phyloP scores from a whole-genome alignment of 2,329 filamentous ascomycete genomes.

The Ascosphaera acerosa region DNA sequence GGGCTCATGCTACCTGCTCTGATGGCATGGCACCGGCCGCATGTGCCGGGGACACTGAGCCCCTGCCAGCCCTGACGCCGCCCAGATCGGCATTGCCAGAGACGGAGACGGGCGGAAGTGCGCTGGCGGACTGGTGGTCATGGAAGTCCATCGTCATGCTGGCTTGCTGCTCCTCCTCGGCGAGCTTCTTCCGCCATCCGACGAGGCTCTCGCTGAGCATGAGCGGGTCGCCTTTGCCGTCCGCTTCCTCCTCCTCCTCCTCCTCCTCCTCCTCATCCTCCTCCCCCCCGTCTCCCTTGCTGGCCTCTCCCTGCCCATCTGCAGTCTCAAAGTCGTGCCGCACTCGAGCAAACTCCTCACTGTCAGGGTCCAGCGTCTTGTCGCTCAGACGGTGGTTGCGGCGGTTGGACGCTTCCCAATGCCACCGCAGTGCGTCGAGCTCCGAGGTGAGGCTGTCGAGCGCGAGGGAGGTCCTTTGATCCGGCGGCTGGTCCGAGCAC shows the following conservation, averaged over 20 bases:
- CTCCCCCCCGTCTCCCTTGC: constrained; percentile 18
- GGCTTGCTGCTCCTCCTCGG: constrained; percentile 26
- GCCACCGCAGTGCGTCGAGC: constrained; percentile 64
- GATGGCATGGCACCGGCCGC: constrained; percentile 9
- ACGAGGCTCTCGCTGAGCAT: constrained; percentile 44
- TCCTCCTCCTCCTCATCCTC: constrained; percentile 40
- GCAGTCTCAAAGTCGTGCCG: constrained; percentile 80
- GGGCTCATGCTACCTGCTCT: constrained; percentile 4
- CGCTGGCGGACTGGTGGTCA: constrained; percentile 4
- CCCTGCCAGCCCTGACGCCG: too few species aligned
- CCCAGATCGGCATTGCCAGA: constrained; percentile 4
- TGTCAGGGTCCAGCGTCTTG: constrained; percentile 3
- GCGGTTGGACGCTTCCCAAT: constrained; percentile 78
- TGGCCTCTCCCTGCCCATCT: constrained; percentile 25
- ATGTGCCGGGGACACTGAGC: background rate
- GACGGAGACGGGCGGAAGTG: constrained; percentile 8
- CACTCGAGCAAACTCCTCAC: background rate
- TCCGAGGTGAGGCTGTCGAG: constrained; percentile 81
- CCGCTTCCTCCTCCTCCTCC: constrained; percentile 18
- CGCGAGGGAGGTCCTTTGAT: constrained; percentile 31
- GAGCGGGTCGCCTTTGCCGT: constrained; percentile 16
- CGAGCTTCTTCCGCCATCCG: constrained; percentile 57
- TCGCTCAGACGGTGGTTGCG: constrained; percentile 83
- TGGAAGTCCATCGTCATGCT: constrained; percentile 6
- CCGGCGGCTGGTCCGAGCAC: background rate